Base-by-base conservation (phyloP, 192 early-diverging fungal species). In the Backusella tuberculispora region DNA sequence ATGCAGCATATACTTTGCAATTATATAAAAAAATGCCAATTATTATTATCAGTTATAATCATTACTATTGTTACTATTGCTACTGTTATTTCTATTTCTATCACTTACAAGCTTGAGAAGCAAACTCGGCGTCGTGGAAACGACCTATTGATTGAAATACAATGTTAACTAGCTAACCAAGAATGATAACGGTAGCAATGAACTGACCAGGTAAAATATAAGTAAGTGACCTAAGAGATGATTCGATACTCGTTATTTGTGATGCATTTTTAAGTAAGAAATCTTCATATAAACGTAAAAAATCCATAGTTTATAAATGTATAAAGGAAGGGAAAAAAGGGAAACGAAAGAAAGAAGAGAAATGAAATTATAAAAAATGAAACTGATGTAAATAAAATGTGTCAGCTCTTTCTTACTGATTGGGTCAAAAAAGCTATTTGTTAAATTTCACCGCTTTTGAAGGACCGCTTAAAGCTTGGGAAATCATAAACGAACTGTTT, bases 61-160 rank as follows among this genome's bases (percentile, higher is more conserved):
- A 8, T 29, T 6, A 44, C 44, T 63, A 14, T 24, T 24, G 4
- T 17, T 46, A 46, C 21, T 65, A 40, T 15, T 10, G 1, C 15
- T 5, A 48, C 44, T 63, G 26, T 24, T 24, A 10, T 17, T 46
- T 65, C 21, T 65, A 40, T 15, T 10, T 5, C 15, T 5, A 48
- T 7, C 64, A 77, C 77, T 82, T 90, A 87, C 88, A 82, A 14
- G 90, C 92, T 87, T 97, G 95, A 14, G 96, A 96, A 10, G 92
- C 93, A 44, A 99, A 86, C 77, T 99, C 97, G 17, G 96, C 89
- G 79, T 97, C 93, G 43, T 91, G 89, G 80, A 99, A 99, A 12
- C 97, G 92, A 64, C 97, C 94, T 93, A 80, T 48, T 19, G 1
- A 13, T 74, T 6, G 43, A 43, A 10, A 43, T 21, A 64, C 14